Evolutionary conservation across 371 early-diverging fungal species (phyloP), one percentile per base, ranked within the genome.

Genomic region (Mucor ambiguus): DNA sequence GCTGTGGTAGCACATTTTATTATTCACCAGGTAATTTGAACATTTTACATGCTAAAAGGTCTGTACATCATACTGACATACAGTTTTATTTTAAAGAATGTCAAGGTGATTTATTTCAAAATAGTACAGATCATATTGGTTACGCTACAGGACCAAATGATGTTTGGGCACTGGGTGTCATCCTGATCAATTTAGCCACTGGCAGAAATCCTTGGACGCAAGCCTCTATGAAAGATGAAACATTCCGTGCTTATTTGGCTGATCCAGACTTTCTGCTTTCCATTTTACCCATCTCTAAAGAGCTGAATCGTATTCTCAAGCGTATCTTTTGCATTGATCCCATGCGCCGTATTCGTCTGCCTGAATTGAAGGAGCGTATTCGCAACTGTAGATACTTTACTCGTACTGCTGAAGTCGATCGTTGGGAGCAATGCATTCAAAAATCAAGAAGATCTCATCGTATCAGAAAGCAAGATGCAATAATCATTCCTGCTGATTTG

Each of bases 1-100:
- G 97, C 8, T 94, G 95, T 71, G 98, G 98, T 3, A 89, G 90
- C 24, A 91, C 92, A 2, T 91, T 92, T 75, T 98, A 98, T 73
- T 93, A 96, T 85, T 93, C 95, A 24, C 98, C 97, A 69, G 88
- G 87, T 87, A 84, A 64, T 26, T 44, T 29, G 22, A 38, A 55
- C 11, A 46, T 22, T 22, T 3, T 35, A 46, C 20, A 46, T 22
- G 48, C 20, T 48, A 24, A 24, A 10, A n/a, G 1, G 22, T 1
- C 46, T 7, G 10, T 9, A 24, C n/a, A 48, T 18, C 11, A 48
- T 48, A 48, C 24, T 48, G 24, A 48, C 48, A 24, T 52, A 12
- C 7, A 16, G 52, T 52, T 16, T 52, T 28, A 52, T 41, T 60
- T 18, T 38, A 62, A 72, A 83, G 96, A 96, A 75, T 89, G 91